phyloP scores from a whole-genome alignment of 2,329 filamentous ascomycete species.

The Epichloe gansuensis region DNA sequence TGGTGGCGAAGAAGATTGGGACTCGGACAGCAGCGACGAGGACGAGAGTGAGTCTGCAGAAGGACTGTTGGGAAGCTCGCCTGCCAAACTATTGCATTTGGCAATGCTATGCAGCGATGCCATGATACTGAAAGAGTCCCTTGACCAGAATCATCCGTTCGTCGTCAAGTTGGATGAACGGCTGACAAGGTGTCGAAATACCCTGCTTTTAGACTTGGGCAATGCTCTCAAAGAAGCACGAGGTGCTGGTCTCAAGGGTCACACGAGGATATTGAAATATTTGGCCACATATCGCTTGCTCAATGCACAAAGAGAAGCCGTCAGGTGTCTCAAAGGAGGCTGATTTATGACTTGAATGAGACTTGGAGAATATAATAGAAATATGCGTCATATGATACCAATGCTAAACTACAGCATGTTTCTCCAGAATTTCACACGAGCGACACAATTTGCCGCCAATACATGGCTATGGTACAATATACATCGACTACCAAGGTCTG shows the following conservation, averaged over 20 bases:
- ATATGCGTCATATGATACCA: conserved; percentile 17
- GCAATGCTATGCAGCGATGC: conserved; percentile 34
- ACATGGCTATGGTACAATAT: conserved; percentile 28
- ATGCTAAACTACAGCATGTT: conserved; percentile 7
- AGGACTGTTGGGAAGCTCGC: conserved; percentile 32
- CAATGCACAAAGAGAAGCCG: conserved; percentile 39
- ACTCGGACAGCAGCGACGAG: conserved; percentile 26
- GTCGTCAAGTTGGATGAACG: conserved; percentile 41
- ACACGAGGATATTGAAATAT: conserved; percentile 36
- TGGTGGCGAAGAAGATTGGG: conserved; percentile 10
- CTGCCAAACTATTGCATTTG: conserved; percentile 32
- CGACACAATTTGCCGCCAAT: conserved; percentile 12
- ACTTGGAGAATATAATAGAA: background rate
- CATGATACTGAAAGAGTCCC: conserved; percentile 27
- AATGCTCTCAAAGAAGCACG: conserved; percentile 35
- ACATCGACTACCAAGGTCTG: conserved; percentile 4
- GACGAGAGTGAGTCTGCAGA: conserved; percentile 22
- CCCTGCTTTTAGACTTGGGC: conserved; percentile 42
- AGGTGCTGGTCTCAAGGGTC: conserved; percentile 30
- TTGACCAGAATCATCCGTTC: conserved; percentile 37
- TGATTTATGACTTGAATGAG: conserved; percentile 10
- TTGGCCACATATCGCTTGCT: conserved; percentile 41
- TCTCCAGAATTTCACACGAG: background rate
- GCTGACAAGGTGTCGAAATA: conserved; percentile 41
- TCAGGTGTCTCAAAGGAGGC: conserved; percentile 34